Evolutionary conservation across 2,329 filamentous ascomycete genomes (phyloP).

Genomic region (Cladosporium austrohemisphaericum): DNA sequence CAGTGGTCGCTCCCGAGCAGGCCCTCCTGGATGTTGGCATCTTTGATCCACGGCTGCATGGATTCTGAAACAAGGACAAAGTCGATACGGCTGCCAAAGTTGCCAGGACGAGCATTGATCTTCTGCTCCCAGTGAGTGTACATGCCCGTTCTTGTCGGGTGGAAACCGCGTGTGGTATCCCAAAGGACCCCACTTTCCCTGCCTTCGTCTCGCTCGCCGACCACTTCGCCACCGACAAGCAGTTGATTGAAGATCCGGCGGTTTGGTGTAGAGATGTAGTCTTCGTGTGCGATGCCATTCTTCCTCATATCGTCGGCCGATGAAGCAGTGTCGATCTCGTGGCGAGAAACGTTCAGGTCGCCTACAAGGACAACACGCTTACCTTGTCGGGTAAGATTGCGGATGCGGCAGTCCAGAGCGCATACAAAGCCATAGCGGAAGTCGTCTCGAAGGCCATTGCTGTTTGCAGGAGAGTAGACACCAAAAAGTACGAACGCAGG

Average conservation of each 20-base stretch:
- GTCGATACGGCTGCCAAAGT: slow-evolving; percentile 89
- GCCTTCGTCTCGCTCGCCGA: slow-evolving; percentile 63
- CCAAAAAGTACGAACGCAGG: slow-evolving; percentile 91
- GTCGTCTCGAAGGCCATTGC: slow-evolving; percentile 76
- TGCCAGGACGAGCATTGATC: slow-evolving; percentile 91
- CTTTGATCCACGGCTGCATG: slow-evolving; percentile 75
- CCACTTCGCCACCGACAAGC: slow-evolving; percentile 67
- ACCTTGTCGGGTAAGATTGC: slow-evolving; percentile 74
- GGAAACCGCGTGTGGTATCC: slow-evolving; percentile 79
- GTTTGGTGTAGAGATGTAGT: slow-evolving; percentile 69
- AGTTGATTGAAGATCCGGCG: slow-evolving; percentile 81
- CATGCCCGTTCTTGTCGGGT: slow-evolving; percentile 79
- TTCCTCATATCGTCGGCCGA: slow-evolving; percentile 69
- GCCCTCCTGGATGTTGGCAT: slow-evolving; percentile 86
- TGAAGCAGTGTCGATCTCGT: slow-evolving; percentile 72
- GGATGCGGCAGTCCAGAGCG: slow-evolving; percentile 75
- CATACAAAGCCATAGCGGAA: slow-evolving; percentile 79
- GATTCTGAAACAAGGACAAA: slow-evolving; percentile 80
- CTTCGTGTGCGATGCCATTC: slow-evolving; percentile 61
- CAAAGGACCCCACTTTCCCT: slow-evolving; percentile 69
- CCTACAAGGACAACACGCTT: slow-evolving; percentile 84
- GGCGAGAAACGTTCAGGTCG: slow-evolving; percentile 75
- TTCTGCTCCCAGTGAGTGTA: slow-evolving; percentile 97
- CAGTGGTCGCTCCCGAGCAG: slow-evolving; percentile 95
- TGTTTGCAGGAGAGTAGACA: slow-evolving; percentile 85